Percentiles rank a stretch among this genome's conserved stretches.
These are phyloP conservation scores for Tuber umbilicatum DNA, from an alignment of 495 filamentous ascomycete species.

Conservation along the genomic window DNA sequence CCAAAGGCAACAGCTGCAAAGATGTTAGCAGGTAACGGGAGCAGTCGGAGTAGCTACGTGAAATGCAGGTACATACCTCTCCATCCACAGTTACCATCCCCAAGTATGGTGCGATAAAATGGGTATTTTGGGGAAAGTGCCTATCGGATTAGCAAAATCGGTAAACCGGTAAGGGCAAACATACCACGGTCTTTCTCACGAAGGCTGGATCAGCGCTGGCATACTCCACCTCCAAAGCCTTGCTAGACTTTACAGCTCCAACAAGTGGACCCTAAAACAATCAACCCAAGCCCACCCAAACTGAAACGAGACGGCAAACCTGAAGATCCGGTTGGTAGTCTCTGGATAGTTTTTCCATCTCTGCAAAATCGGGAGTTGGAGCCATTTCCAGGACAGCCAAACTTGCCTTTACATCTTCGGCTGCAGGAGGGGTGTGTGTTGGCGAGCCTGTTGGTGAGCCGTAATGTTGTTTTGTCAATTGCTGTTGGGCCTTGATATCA, in stretches of 20 bases:
- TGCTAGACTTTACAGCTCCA: slow-evolving; percentile 67
- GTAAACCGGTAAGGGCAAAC: slow-evolving; percentile 36
- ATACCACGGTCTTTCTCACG: slow-evolving; percentile 76
- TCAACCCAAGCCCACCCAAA: slow-evolving; percentile 13
- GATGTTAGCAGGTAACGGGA: slow-evolving; percentile 26
- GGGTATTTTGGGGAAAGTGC: slow-evolving; percentile 76
- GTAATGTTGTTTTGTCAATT: slow-evolving; percentile 36
- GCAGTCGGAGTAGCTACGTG: slow-evolving; percentile 6
- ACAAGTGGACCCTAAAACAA: slow-evolving; percentile 68
- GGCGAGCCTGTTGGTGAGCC: slow-evolving; percentile 34
- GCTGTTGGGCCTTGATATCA: slow-evolving; percentile 35
- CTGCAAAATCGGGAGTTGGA: slow-evolving; percentile 46
- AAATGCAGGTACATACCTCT: slow-evolving; percentile 61
- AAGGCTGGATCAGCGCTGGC: slow-evolving; percentile 82
- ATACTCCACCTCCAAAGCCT: slow-evolving; percentile 76
- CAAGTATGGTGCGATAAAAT: slow-evolving; percentile 76
- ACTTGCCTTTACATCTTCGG: slow-evolving; percentile 31
- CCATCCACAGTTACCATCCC: slow-evolving; percentile 97
- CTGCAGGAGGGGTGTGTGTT: slow-evolving; percentile 30
- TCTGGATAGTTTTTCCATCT: slow-evolving; percentile 52
- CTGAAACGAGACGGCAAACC: slow-evolving; percentile 46
- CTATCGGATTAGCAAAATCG: slow-evolving; percentile 46
- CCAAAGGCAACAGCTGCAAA: slow-evolving; percentile 75
- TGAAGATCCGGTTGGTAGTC: slow-evolving; percentile 61
- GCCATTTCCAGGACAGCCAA: slow-evolving; percentile 20